Evolutionary conservation across 2,329 filamentous ascomycete species (phyloP), one percentile per base, ranked within the genome.

Genomic region (Colletotrichum tofieldiae): DNA sequence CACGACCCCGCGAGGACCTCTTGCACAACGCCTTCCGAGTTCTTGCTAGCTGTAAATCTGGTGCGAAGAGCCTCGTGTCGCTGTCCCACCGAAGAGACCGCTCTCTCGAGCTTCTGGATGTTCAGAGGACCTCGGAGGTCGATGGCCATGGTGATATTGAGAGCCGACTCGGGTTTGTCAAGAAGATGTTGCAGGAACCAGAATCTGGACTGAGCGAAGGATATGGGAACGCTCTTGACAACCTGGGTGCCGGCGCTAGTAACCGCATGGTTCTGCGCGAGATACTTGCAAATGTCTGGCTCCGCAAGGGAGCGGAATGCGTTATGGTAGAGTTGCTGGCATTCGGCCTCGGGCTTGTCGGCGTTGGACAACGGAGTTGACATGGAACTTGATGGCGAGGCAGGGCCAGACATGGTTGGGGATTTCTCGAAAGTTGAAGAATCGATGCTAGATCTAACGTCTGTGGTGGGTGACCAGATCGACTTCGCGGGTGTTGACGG

Each of bases 201-300:
- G 73, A 86, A 84, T 0, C 83, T 75, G 0, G 80, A 77, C 74
- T 86, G 85, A 8, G 75, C 80, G 16, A 79, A 78, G 3, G 84
- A 85, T 65, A 86, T 81, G 5, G 64, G 54, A 1, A 51, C 39
- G 11, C 20, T 26, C 12, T 51, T 23, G 47, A 51, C 11, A 14
- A 51, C 23, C 23, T 51, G 9, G 14, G 26, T 23, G 47, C 47
- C 47, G 4, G 47, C 8, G 20, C 43, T 45, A 20, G 43, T 20
- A 45, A 45, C 47, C 23, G n/a, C 45, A 8, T 47, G 9, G 45
- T 47, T 23, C 20, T 47, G 20, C 9, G 45, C 2, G 6, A 47
- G 9, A 7, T 26, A 26, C 2, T 26, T 26, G 23, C 23, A 26
- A 26, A 26, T 2, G 23, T 26, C 23, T 26, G 23, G 23, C 23